A percentile compares a stretch with the other conserved stretches of the same genome.
These are phyloP conservation scores for Poa pratensis DNA, from an alignment of 176 grass and related monocot genomes.

Conservation along the genomic window DNA sequence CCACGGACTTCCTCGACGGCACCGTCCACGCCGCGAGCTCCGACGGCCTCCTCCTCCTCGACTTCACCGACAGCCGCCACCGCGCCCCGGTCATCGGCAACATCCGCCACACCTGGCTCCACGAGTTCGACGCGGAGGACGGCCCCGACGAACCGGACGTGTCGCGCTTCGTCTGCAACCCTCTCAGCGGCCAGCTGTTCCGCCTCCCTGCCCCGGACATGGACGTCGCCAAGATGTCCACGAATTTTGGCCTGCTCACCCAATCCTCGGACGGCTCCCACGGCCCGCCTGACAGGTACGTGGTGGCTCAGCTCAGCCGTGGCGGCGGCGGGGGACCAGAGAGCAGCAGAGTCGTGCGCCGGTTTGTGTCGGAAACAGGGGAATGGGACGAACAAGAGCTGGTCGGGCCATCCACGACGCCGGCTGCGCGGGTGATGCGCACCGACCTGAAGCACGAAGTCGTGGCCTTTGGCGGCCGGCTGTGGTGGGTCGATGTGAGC, in stretches of 20 bases:
- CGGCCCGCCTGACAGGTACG: conserved; percentile 38
- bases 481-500: conserved; percentile 38
- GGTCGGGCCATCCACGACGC: not conserved
- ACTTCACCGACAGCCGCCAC: not conserved
- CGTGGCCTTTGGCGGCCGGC: conserved; percentile 33
- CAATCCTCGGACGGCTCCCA: not conserved
- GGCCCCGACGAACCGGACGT: not conserved
- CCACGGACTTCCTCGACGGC: not conserved
- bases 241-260: conserved; percentile 26
- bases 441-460: conserved; percentile 5
- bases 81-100: not conserved
- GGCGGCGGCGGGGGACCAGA: not conserved
- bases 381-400: conserved; percentile 27
- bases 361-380: conserved; percentile 39
- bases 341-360: conserved; percentile 15
- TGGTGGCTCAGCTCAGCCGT: conserved; percentile 25
- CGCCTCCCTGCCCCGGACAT: conserved; percentile 31
- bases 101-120: not conserved
- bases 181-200: conserved; percentile 36
- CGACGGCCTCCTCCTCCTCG: conserved; percentile 49
- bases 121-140: not conserved
- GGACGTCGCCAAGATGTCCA: not conserved
- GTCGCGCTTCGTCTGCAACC: conserved; percentile 37
- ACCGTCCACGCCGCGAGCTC: conserved; percentile 7
- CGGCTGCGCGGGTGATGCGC: not conserved